These are phyloP conservation scores for Fusarium heterosporum DNA, from an alignment of 2,329 filamentous ascomycete species.

Conservation along the genomic window DNA sequence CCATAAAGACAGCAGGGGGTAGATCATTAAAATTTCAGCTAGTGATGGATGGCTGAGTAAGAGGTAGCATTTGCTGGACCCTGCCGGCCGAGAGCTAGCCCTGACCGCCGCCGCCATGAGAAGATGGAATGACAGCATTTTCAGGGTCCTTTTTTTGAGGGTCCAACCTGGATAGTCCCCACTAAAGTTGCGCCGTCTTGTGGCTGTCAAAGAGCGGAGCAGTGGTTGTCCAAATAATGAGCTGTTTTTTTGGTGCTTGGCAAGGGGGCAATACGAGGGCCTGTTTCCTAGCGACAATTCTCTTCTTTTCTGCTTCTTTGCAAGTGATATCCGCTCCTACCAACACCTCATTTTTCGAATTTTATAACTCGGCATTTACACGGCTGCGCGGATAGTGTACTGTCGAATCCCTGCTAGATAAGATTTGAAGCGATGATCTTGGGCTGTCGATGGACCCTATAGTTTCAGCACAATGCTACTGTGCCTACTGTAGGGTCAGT, in stretches of 20 bases:
- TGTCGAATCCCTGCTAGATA: conserved; percentile 8
- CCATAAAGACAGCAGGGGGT: conserved; percentile 12
- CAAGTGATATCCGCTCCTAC: background rate
- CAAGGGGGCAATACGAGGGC: conserved; percentile 19
- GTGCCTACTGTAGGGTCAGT: background rate
- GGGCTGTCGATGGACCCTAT: background rate
- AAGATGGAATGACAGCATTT: conserved; percentile 33
- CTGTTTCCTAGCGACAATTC: conserved; percentile 2
- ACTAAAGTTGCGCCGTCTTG: conserved; percentile 14
- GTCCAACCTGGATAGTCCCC: conserved; percentile 26
- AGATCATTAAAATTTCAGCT: conserved; percentile 17
- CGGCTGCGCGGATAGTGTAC: background rate
- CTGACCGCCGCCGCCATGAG: conserved; percentile 14
- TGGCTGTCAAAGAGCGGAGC: conserved; percentile 22
- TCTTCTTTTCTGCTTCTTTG: background rate
- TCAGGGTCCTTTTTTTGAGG: conserved; percentile 35
- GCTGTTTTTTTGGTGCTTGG: background rate
- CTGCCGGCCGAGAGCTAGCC: conserved; percentile 10
- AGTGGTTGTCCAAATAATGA: background rate
- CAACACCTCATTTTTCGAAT: background rate
- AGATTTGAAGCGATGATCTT: conserved; percentile 24
- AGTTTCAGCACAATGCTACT: conserved; percentile 4
- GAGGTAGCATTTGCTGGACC: conserved; percentile 2
- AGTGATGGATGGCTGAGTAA: background rate
- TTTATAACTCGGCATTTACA: background rate